phyloP scores from a whole-genome alignment of 176 grass and related monocot species.

The Dendrocalamus sinicus region DNA sequence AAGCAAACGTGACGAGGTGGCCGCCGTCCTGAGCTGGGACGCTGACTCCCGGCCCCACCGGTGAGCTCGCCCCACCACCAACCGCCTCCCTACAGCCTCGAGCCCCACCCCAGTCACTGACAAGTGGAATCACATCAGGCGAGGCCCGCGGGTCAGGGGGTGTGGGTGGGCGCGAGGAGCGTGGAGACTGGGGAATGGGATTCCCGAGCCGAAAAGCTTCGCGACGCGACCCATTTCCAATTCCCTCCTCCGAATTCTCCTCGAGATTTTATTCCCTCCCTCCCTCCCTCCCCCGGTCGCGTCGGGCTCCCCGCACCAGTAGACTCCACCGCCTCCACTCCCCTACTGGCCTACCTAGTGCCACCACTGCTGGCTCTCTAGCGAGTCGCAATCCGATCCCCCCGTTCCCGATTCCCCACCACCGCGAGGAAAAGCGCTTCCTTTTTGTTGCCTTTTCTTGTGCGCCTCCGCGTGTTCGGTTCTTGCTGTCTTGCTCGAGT shows the following conservation, averaged over 20 bases:
- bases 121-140: accelerated
- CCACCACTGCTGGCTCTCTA: neutral
- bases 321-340: conserved; percentile 15
- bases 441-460: neutral
- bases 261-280: conserved; percentile 28
- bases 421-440: neutral
- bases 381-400: conserved; percentile 10
- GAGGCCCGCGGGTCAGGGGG: neutral
- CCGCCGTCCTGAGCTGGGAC: neutral
- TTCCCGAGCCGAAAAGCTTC: neutral
- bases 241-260: neutral
- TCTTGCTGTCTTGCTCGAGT: conserved; percentile 30
- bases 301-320: conserved; percentile 18
- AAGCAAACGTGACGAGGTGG: neutral
- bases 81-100: accelerated
- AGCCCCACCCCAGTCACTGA: accelerated
- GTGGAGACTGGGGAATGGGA: too few species aligned
- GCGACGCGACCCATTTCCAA: neutral
- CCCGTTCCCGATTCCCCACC: conserved; percentile 23
- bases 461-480: neutral
- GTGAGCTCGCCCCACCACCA: neutral
- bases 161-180: accelerated
- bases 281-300: neutral
- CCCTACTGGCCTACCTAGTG: neutral
- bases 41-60: neutral